Percentiles rank a stretch among this genome's conserved stretches.
Conservation (phyloP, 148 eudicot species). For the Rhododendron molle region DNA sequence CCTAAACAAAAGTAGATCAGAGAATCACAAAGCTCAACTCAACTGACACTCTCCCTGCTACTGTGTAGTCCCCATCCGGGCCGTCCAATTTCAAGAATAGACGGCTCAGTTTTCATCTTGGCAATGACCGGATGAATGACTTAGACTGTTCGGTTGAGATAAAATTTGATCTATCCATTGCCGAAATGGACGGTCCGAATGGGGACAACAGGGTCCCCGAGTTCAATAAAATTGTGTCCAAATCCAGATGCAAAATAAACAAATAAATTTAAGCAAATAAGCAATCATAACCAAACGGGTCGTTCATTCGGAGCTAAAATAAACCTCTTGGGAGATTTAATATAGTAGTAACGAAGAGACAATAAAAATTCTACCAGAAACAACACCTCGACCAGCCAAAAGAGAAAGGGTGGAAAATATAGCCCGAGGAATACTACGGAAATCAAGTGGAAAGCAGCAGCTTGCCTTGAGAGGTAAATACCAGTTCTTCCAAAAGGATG, state of each 20-base stretch:
- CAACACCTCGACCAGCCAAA: neutral
- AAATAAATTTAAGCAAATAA: neutral
- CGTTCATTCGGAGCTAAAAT: neutral
- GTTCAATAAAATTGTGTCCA: neutral
- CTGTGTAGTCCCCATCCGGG: too few relatives aligned
- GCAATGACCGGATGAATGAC: too few relatives aligned
- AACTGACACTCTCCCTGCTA: neutral
- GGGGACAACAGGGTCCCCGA: too few relatives aligned
- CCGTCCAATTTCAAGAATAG: too few relatives aligned
- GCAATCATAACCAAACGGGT: neutral
- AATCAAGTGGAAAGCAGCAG: slow-evolving; percentile 25
- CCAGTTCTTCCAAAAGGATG: neutral
- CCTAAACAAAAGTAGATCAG: neutral
- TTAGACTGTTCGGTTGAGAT: too few relatives aligned
- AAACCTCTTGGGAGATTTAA: neutral
- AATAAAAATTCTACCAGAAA: neutral
- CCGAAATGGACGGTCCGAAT: too few relatives aligned
- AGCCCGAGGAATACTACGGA: slow-evolving; percentile 15
- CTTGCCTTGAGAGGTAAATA: neutral
- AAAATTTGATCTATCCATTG: too few relatives aligned
- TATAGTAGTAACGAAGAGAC: neutral
- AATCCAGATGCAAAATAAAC: too few relatives aligned
- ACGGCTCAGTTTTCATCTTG: too few relatives aligned
- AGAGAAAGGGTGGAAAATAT: neutral
- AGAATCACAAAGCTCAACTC: neutral